Percentiles rank a stretch among this genome's conserved stretches.
phyloP scores from a whole-genome alignment of 306 rosid genomes.

The Pachyrhizus erosus region DNA sequence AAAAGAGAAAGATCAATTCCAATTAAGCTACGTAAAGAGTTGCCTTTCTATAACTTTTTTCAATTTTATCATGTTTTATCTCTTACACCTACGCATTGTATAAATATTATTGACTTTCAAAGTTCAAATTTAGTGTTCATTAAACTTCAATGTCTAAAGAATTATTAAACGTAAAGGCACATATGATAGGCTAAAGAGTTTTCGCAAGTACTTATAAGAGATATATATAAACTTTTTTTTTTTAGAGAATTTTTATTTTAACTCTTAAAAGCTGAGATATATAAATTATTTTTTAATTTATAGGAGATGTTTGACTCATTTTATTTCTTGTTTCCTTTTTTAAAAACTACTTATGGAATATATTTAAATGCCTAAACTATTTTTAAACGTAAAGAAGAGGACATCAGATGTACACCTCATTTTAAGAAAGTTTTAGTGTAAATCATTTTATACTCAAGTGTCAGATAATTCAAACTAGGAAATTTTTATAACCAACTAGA shows the following conservation, averaged over 20 bases:
- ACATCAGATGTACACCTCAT: not conserved
- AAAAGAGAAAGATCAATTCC: conserved; percentile 33
- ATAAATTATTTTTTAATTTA: not conserved
- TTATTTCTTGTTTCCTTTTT: not conserved
- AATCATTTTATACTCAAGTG: not conserved
- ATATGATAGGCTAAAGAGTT: not conserved
- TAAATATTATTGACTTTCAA: conserved; percentile 30
- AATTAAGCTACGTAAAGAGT: conserved; percentile 40
- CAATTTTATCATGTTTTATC: not conserved
- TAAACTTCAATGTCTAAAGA: not conserved
- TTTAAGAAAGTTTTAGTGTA: not conserved
- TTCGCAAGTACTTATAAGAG: not conserved
- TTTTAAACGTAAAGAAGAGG: not conserved
- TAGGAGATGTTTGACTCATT: not conserved
- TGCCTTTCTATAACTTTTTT: conserved; percentile 35
- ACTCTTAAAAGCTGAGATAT: not conserved
- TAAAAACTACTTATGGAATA: not conserved
- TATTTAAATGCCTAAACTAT: not conserved
- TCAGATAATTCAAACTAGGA: too few relatives aligned
- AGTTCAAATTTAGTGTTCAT: not conserved
- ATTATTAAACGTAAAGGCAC: conserved; percentile 16
- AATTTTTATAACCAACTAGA: too few relatives aligned
- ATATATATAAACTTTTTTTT: not conserved
- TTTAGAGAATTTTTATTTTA: not conserved
- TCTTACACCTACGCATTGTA: not conserved